A percentile compares a stretch with the other conserved stretches of the same genome.
Evolutionary conservation across 2,329 filamentous ascomycete genomes (phyloP).

Genomic region (Calonectria leucothoes): DNA sequence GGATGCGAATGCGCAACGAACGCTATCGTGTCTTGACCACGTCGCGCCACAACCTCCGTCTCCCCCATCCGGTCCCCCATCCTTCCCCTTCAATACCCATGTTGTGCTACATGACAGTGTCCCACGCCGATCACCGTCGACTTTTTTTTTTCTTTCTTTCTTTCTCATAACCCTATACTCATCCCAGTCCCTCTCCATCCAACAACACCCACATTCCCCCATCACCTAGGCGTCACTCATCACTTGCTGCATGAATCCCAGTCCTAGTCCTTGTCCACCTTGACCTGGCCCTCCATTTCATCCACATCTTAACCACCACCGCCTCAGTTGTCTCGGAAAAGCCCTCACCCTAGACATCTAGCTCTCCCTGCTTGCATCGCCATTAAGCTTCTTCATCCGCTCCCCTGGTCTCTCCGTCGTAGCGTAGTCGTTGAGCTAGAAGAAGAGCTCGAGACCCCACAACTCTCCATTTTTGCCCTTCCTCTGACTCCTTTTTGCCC

Average conservation of each 20-base stretch:
- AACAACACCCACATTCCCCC: not conserved
- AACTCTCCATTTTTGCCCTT: constrained; percentile 20
- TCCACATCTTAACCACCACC: constrained; percentile 11
- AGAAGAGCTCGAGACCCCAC: not conserved
- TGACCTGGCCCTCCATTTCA: not conserved
- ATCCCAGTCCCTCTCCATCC: not conserved
- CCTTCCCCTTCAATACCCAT: constrained; percentile 10
- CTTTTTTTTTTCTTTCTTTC: not conserved
- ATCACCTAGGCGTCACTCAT: not conserved
- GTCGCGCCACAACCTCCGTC: constrained; percentile 23
- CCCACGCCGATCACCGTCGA: not conserved
- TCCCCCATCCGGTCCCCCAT: not conserved
- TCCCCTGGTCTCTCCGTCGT: not conserved
- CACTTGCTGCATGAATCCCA: not conserved
- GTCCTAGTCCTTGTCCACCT: not conserved
- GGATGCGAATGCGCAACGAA: constrained; percentile 23
- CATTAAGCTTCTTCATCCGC: constrained; percentile 29
- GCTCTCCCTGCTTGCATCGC: constrained; percentile 13
- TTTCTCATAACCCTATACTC: constrained; percentile 15
- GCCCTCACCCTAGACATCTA: constrained; percentile 19
- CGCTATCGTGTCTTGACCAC: constrained; percentile 21
- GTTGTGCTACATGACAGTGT: not conserved
- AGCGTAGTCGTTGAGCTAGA: not conserved
- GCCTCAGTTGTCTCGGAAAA: constrained; percentile 8
- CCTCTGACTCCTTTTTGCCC: constrained; percentile 13